phyloP scores from a whole-genome alignment of 805 yeast genomes.

The Clavispora vitiphila region DNA sequence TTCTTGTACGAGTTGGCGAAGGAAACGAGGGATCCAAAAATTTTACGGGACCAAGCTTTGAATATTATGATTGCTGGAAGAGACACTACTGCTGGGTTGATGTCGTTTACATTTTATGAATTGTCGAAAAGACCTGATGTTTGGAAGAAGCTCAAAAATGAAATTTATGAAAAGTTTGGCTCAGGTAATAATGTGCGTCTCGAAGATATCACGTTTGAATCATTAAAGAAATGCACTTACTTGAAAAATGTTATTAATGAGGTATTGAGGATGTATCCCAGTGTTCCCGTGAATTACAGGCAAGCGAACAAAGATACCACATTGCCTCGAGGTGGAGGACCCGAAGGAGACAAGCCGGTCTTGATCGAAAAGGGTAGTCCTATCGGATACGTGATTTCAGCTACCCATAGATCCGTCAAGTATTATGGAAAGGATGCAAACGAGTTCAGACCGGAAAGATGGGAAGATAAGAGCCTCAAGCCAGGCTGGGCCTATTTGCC shows the following conservation, averaged over 20 bases:
- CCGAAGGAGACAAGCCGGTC: slow-evolving; percentile 5
- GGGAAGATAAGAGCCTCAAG: slow-evolving; percentile 21
- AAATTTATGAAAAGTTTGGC: slow-evolving; percentile 23
- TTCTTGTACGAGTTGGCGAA: slow-evolving; percentile 11
- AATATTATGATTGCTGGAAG: slow-evolving; percentile 15
- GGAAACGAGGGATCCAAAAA: slow-evolving; percentile 9
- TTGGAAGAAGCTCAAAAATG: slow-evolving; percentile 24
- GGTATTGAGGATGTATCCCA: slow-evolving; percentile 29
- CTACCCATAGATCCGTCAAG: slow-evolving; percentile 19
- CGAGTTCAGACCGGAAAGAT: slow-evolving; percentile 32
- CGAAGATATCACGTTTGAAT: slow-evolving; percentile 26
- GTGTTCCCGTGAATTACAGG: slow-evolving; percentile 31
- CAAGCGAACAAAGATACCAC: slow-evolving; percentile 28
- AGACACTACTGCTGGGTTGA: slow-evolving; percentile 13
- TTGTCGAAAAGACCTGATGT: slow-evolving; percentile 27
- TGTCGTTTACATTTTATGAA: slow-evolving; percentile 22
- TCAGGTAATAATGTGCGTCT: slow-evolving; percentile 16
- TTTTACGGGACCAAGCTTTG: slow-evolving; percentile 12
- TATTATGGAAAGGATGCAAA: slow-evolving; percentile 29
- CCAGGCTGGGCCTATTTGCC: slow-evolving; percentile 12
- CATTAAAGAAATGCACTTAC: slow-evolving; percentile 29
- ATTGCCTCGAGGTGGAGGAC: slow-evolving; percentile 32
- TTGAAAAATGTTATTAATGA: slow-evolving; percentile 28
- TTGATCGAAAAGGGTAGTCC: slow-evolving; percentile 11
- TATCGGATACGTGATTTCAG: slow-evolving; percentile 17